Evolutionary conservation across 495 filamentous ascomycete species (phyloP).

Genomic region (Neurospora sp.): DNA sequence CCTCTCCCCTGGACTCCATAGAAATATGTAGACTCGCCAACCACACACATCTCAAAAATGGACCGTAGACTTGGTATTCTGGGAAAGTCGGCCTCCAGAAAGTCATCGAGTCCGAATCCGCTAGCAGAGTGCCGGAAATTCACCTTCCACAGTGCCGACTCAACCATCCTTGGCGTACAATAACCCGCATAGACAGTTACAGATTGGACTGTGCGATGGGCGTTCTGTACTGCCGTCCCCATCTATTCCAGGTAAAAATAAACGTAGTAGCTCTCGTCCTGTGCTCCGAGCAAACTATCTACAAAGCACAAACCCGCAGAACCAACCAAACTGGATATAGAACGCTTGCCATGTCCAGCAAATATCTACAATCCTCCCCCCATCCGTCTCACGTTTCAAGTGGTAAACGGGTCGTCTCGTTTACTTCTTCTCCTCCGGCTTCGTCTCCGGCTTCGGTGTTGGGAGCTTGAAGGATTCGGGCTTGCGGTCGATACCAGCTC

Average conservation of each 20-base stretch:
- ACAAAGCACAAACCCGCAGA: background rate
- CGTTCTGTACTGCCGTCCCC: background rate
- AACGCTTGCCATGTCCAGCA: slow-evolving; percentile 4
- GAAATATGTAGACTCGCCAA: background rate
- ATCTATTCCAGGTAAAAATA: background rate
- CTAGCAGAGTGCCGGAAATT: background rate
- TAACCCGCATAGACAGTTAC: background rate
- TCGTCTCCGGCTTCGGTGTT: slow-evolving; percentile 86
- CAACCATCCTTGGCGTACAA: background rate
- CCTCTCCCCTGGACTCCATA: background rate
- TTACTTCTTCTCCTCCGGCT: slow-evolving; percentile 91
- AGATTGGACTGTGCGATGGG: background rate
- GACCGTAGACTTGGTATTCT: background rate
- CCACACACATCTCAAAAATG: background rate
- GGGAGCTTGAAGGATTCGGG: slow-evolving; percentile 92
- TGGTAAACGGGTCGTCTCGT: background rate
- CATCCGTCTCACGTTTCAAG: background rate
- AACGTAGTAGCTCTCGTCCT: background rate
- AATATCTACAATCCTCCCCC: slow-evolving; percentile 16
- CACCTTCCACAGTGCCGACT: background rate
- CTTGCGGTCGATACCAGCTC: slow-evolving; percentile 64
- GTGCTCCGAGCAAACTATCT: background rate
- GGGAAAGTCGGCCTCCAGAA: background rate
- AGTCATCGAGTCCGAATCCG: background rate
- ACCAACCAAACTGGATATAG: slow-evolving; percentile 1